Percentiles rank a stretch among this genome's conserved stretches.
Evolutionary conservation across 1,284 basidiomycete genomes (phyloP).

Genomic region (Ceratobasidium sp.): DNA sequence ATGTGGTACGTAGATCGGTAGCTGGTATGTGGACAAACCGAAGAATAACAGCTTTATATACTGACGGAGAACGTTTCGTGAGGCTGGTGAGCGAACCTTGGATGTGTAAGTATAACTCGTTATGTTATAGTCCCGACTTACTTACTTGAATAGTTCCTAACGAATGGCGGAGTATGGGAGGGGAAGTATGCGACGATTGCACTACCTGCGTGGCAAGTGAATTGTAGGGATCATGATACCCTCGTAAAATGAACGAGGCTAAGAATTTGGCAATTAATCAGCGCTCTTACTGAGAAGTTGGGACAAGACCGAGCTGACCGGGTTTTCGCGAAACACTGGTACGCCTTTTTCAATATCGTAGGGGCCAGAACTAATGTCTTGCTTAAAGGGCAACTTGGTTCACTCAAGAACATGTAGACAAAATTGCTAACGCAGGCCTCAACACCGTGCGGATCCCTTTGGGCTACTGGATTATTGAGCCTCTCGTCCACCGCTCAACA

Average conservation of each 20-base stretch:
- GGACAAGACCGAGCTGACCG: slow-evolving; percentile 70
- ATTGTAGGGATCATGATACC: slow-evolving; percentile 63
- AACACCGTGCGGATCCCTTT: slow-evolving; percentile 84
- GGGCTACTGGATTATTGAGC: slow-evolving; percentile 85
- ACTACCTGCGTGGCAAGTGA: slow-evolving; percentile 71
- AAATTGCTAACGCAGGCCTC: slow-evolving; percentile 68
- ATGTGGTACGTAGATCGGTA: slow-evolving; percentile 21
- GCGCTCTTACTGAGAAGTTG: slow-evolving; percentile 63
- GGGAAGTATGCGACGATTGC: slow-evolving; percentile 68
- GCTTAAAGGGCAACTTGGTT: slow-evolving; percentile 75
- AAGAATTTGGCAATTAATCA: slow-evolving; percentile 16
- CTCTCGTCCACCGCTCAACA: slow-evolving; percentile 70
- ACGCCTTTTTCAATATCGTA: slow-evolving; percentile 47
- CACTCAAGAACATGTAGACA: slow-evolving; percentile 70
- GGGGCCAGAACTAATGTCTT: slow-evolving; percentile 29
- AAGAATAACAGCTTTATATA: not conserved
- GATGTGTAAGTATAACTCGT: slow-evolving; percentile 64
- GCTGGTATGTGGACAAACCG: slow-evolving; percentile 58
- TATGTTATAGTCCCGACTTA: not conserved
- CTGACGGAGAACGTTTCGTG: not conserved
- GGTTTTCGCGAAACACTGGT: slow-evolving; percentile 77
- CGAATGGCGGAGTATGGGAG: slow-evolving; percentile 79
- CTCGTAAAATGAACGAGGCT: not conserved
- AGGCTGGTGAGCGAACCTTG: slow-evolving; percentile 76
- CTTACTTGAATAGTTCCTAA: slow-evolving; percentile 56